phyloP scores from a whole-genome alignment of 805 yeast species.

The Zygoascus bituminiphila region DNA sequence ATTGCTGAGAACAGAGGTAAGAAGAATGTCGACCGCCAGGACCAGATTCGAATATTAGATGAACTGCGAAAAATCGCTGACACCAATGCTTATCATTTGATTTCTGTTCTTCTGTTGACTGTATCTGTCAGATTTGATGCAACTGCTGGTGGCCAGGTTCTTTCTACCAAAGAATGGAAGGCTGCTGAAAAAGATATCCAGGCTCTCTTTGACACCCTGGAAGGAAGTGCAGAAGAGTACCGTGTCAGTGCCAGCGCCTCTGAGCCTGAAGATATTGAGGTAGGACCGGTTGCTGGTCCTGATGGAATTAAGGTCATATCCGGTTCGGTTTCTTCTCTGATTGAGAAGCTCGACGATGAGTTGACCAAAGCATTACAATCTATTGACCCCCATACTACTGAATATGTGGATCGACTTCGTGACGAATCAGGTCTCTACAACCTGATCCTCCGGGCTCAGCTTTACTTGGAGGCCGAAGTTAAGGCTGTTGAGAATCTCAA shows the following conservation, averaged over 20 bases:
- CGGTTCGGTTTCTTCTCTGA: slow-evolving; percentile 78
- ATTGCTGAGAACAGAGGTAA: slow-evolving; percentile 91
- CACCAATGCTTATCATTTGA: slow-evolving; percentile 62
- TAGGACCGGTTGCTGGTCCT: slow-evolving; percentile 46
- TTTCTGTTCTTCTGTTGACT: slow-evolving; percentile 68
- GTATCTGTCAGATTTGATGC: slow-evolving; percentile 86
- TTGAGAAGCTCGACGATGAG: slow-evolving; percentile 94
- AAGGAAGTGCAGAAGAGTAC: slow-evolving; percentile 47
- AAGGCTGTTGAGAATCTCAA: slow-evolving; percentile 14
- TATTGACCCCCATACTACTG: slow-evolving; percentile 92
- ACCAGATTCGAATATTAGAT: slow-evolving; percentile 69
- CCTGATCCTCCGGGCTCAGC: slow-evolving; percentile 74
- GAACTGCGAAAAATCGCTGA: slow-evolving; percentile 39
- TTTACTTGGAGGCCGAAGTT: slow-evolving; percentile 61
- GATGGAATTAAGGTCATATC: slow-evolving; percentile 65
- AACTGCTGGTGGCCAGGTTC: slow-evolving; percentile 53
- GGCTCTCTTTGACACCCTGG: slow-evolving; percentile 59
- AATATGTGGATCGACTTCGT: slow-evolving; percentile 80
- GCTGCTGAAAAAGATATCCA: slow-evolving; percentile 54
- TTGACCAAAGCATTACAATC: slow-evolving; percentile 77
- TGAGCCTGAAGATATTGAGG: slow-evolving; percentile 65
- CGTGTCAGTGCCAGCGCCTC: slow-evolving; percentile 78
- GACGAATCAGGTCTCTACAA: slow-evolving; percentile 75
- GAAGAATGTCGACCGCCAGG: slow-evolving; percentile 77
- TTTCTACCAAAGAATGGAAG: slow-evolving; percentile 80